These are phyloP conservation scores for Comarum palustre DNA, from an alignment of 306 rosid species.

Conservation along the genomic window DNA sequence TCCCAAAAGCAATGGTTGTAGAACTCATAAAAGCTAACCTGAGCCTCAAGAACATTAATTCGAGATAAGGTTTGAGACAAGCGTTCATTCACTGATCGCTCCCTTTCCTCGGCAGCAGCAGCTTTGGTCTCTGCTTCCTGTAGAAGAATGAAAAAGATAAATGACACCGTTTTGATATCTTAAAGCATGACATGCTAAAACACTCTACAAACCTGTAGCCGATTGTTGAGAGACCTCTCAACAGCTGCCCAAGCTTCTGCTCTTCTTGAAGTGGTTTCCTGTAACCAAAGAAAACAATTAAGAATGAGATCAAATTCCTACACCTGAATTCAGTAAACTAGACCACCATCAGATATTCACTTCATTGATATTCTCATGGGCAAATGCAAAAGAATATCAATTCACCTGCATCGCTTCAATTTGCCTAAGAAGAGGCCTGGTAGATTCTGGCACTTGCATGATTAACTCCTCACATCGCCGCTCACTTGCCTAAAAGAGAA, in stretches of 20 bases:
- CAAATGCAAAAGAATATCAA: constrained; percentile 20
- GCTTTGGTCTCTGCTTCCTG: constrained; percentile 98
- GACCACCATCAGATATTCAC: constrained; percentile 13
- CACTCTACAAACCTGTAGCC: constrained; percentile 70
- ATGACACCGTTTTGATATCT: constrained; percentile 15
- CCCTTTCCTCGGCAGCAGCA: constrained; percentile 95
- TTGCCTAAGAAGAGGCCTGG: constrained; percentile 96
- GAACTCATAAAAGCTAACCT: constrained; percentile 53
- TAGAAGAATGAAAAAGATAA: constrained; percentile 33
- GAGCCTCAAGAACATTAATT: constrained; percentile 98
- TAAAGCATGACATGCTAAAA: constrained; percentile 15
- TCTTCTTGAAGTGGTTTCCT: constrained; percentile 89
- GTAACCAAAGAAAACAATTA: constrained; percentile 35
- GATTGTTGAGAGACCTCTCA: constrained; percentile 88
- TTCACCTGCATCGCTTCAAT: constrained; percentile 98
- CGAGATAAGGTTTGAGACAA: constrained; percentile 92
- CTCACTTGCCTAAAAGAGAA: constrained; percentile 79
- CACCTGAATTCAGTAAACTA: constrained; percentile 24
- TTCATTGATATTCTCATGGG: constrained; percentile 13
- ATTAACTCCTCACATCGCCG: constrained; percentile 95
- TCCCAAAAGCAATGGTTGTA: constrained; percentile 6
- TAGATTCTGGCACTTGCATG: constrained; percentile 97
- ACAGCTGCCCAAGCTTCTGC: constrained; percentile 98
- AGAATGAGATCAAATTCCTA: constrained; percentile 27
- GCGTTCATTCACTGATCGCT: constrained; percentile 87